phyloP scores from a whole-genome alignment of 164 flowering plant species.

The Aristolochia californica region DNA sequence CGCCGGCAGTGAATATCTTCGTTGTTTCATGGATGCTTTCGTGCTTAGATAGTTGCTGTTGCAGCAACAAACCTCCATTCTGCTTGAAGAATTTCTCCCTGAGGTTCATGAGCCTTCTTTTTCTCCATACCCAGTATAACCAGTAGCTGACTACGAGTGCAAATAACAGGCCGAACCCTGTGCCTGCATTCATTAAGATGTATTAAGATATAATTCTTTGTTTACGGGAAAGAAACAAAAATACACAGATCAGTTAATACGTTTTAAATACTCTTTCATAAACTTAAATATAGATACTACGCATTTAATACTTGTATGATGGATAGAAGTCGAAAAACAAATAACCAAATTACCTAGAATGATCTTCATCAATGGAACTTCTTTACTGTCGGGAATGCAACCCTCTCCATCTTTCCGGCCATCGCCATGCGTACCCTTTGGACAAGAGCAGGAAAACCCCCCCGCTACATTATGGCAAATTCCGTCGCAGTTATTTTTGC shows the following conservation, averaged over 20 bases:
- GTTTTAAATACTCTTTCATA: no score
- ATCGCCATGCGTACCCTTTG: background rate
- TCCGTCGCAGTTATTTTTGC: background rate
- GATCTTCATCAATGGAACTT: background rate
- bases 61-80: slow-evolving; percentile 7
- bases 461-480: background rate
- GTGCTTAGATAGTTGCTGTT: background rate
- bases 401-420: slow-evolving; percentile 1
- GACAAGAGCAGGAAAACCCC: background rate
- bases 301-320: background rate
- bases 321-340: background rate
- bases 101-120: slow-evolving; percentile 3
- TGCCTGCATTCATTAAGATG: slow-evolving; percentile 1
- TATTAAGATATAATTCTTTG: no score
- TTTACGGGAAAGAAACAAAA: no score
- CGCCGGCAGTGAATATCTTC: slow-evolving; percentile 5
- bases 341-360: background rate
- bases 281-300: no score
- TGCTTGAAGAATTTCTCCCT: slow-evolving; percentile 4
- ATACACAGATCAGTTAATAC: no score
- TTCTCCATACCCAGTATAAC: slow-evolving; percentile 3
- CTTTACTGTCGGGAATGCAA: background rate
- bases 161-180: background rate
- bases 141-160: slow-evolving; percentile 1
- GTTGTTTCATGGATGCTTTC: background rate